These are phyloP conservation scores for Eimeria zaria DNA, from an alignment of 169 alveolate genomes.

Conservation along the genomic window DNA sequence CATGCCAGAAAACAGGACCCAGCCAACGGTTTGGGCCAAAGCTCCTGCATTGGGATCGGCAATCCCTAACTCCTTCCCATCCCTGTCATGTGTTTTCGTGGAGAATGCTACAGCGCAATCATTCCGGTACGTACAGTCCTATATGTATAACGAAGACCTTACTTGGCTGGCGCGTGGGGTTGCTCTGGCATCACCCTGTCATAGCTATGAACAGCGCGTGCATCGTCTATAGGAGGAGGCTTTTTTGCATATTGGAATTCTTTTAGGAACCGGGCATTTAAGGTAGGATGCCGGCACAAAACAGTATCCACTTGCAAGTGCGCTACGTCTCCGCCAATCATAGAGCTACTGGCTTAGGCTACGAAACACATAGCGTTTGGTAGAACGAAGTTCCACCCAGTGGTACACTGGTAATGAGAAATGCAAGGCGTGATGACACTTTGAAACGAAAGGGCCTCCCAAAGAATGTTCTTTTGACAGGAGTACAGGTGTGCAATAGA, in stretches of 20 bases:
- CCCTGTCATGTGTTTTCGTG: no score
- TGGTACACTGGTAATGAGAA: not conserved
- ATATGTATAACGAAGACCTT: no score
- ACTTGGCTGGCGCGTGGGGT: constrained; percentile 99
- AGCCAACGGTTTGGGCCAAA: not conserved
- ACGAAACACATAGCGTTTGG: not conserved
- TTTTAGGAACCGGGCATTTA: no score
- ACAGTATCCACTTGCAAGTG: not conserved
- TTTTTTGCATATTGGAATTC: no score
- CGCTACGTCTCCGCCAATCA: not conserved
- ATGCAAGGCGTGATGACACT: not conserved
- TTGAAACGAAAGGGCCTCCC: not conserved
- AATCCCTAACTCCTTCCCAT: no score
- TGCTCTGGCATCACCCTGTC: constrained; percentile 98
- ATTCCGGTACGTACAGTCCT: no score
- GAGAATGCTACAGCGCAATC: no score
- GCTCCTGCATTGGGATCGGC: not conserved
- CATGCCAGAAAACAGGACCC: no score
- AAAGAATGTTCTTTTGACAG: not conserved
- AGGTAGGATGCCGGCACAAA: not conserved
- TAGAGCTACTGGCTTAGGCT: not conserved
- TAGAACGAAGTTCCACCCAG: not conserved
- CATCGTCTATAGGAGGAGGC: no score
- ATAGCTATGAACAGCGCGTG: constrained; percentile 98
- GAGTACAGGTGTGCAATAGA: not conserved